Evolutionary conservation across 2,329 filamentous ascomycete genomes (phyloP).

Genomic region (Ophiostoma montium): DNA sequence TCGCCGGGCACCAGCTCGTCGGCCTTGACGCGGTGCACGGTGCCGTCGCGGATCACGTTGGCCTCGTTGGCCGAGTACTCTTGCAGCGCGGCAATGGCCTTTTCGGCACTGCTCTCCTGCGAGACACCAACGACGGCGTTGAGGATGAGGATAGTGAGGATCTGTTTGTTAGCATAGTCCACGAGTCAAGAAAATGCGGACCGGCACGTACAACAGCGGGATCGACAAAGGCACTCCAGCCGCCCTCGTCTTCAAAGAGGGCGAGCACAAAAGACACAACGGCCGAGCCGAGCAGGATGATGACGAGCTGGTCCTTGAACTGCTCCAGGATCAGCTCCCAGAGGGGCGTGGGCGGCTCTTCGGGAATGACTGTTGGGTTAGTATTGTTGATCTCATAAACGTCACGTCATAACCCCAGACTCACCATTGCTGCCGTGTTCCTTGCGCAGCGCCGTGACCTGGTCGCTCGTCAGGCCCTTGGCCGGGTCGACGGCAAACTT

Average conservation of each 20-base stretch:
- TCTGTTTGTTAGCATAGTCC: slow-evolving; percentile 40
- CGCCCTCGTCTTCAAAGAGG: slow-evolving; percentile 82
- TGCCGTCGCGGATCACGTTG: slow-evolving; percentile 73
- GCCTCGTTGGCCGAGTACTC: slow-evolving; percentile 98
- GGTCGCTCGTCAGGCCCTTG: slow-evolving; percentile 43
- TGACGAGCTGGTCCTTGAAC: slow-evolving; percentile 96
- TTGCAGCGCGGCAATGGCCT: slow-evolving; percentile 93
- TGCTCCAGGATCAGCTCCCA: slow-evolving; percentile 97
- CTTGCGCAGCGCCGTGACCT: slow-evolving; percentile 38
- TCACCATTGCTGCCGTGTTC: slow-evolving; percentile 55
- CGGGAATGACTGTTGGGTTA: slow-evolving; percentile 39
- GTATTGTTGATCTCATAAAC: not conserved
- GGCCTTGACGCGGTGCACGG: slow-evolving; percentile 74
- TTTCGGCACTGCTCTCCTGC: slow-evolving; percentile 96
- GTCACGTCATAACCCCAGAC: slow-evolving; percentile 13
- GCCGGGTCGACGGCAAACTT: slow-evolving; percentile 41
- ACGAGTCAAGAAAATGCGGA: too few species aligned
- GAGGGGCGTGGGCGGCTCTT: slow-evolving; percentile 88
- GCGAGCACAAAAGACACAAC: slow-evolving; percentile 88
- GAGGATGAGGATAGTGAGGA: slow-evolving; percentile 89
- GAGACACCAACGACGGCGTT: slow-evolving; percentile 96
- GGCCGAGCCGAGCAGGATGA: slow-evolving; percentile 86
- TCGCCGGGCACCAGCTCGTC: slow-evolving; percentile 94
- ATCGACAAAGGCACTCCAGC: slow-evolving; percentile 96
- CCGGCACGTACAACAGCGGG: slow-evolving; percentile 65